Evolutionary conservation across 2,329 filamentous ascomycete genomes (phyloP), one percentile per base, ranked within the genome.

Genomic region (Chlorencoelia australis): DNA sequence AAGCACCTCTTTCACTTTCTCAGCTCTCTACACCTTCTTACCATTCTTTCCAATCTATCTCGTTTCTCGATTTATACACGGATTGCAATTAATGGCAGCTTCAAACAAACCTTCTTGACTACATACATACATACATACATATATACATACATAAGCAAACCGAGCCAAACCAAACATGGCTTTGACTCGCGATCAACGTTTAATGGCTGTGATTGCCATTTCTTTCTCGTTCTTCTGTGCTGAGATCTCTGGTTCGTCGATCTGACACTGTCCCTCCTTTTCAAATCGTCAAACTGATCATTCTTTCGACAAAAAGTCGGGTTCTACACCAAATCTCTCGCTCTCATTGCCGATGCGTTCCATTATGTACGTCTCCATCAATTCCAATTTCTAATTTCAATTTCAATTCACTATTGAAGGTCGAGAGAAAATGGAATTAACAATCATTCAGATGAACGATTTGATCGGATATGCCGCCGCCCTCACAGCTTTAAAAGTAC

Each of bases 281-380:
- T 20, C 19, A n/a, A 20, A 13, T 5, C 11, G 17, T 10, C 35
- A 26, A 22, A 32, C 28, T 40, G 13, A 38, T 30, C 9, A 7
- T 20, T 13, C 9, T 14, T 27, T 10, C 18, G 40, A 9, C 29
- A n/a, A n/a, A n/a, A n/a, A 73, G 73, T 80, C 41, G 79, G 79
- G 2, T 80, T 83, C 49, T 75, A 75, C 42, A 86, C 82, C 1
- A 66, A 67, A 35, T 86, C 82, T 1, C 64, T 88, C 8, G 80
- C 80, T 1, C 64, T 88, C 2, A 64, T 87, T 17, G 81, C 82
- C 18, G 82, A 88, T 64, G 79, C 83, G 1, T 86, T 87, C 48
- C 82, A 87, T 54, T 84, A 85, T 53, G 78, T 82, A 60, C 42
- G 70, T 30, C 28, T n/a, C n/a, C n/a, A n/a, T n/a, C n/a, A n/a